phyloP scores from a whole-genome alignment of 2,329 filamentous ascomycete genomes.

The Neopestalotiopsis sp. region DNA sequence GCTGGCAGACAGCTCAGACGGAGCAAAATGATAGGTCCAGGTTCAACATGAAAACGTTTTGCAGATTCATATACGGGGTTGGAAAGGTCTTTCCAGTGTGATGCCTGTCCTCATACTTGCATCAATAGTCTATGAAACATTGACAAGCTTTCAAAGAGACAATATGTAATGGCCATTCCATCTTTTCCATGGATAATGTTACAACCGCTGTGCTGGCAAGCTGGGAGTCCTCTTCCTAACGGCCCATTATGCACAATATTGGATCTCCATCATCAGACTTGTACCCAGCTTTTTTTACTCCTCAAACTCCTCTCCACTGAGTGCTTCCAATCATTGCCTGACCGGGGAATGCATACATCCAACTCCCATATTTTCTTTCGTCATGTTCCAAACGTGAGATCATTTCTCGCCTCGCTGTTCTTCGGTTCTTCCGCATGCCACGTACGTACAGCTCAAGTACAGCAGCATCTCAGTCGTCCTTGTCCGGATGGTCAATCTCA shows the following conservation, averaged over 20 bases:
- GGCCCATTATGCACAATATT: not conserved
- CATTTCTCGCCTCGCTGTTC: slow-evolving; percentile 7
- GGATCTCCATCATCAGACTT: slow-evolving; percentile 1
- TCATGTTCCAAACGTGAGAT: not conserved
- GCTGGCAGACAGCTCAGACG: not conserved
- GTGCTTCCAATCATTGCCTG: slow-evolving; percentile 5
- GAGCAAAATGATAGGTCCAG: not conserved
- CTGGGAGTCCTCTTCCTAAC: not conserved
- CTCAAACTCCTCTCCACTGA: slow-evolving; percentile 5
- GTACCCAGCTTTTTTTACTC: slow-evolving; percentile 12
- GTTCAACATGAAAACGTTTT: too few species aligned
- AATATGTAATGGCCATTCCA: not conserved
- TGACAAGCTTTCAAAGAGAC: not conserved
- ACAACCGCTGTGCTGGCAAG: not conserved
- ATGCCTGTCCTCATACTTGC: not conserved
- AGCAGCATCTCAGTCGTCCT: slow-evolving; percentile 55
- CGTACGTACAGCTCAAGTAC: too few species aligned
- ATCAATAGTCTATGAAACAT: not conserved
- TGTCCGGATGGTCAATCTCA: slow-evolving; percentile 62
- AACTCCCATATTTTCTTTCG: slow-evolving; percentile 7
- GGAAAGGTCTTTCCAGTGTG: not conserved
- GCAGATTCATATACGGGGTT: not conserved
- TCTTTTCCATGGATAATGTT: not conserved
- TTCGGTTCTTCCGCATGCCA: not conserved
- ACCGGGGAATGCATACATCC: slow-evolving; percentile 9